phyloP scores from a whole-genome alignment of 768 basidiomycete genomes.

The Kwoniella heveanensis region DNA sequence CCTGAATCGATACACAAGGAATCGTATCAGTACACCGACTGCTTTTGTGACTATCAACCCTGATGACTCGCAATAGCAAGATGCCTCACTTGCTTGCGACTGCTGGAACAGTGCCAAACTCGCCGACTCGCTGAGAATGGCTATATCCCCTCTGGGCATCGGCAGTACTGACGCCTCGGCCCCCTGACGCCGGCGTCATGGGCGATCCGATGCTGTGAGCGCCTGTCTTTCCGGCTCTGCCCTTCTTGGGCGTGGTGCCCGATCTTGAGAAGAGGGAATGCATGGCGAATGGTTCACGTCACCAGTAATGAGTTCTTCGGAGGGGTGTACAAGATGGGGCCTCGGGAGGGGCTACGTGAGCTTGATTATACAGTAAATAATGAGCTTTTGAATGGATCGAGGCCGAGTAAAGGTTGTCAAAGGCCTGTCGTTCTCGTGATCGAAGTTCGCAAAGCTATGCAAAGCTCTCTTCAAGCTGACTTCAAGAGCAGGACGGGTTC shows the following conservation, averaged over 20 bases:
- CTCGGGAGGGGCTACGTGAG: no score
- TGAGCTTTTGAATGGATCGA: no score
- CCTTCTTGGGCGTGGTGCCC: conserved; percentile 15
- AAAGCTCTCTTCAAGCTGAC: no score
- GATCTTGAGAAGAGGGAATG: conserved; percentile 22
- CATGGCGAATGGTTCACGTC: background rate
- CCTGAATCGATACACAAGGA: conserved; percentile 2
- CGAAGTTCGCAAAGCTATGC: background rate
- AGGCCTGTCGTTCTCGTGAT: background rate
- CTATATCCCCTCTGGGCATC: background rate
- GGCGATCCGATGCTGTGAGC: background rate
- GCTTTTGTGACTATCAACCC: no score
- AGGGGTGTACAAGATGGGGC: no score
- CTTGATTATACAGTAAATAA: no score
- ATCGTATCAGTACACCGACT: no score
- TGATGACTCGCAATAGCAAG: background rate
- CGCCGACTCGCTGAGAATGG: conserved; percentile 2
- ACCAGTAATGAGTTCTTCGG: no score
- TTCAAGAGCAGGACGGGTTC: no score
- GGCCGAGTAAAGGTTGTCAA: background rate
- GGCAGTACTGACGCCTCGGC: background rate
- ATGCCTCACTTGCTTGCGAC: conserved; percentile 9
- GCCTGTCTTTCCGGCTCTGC: background rate
- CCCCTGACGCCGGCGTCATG: background rate
- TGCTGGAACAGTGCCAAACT: conserved; percentile 13